Evolutionary conservation across 1,284 basidiomycete genomes (phyloP).

Genomic region (Ceratobasidium sp.): DNA sequence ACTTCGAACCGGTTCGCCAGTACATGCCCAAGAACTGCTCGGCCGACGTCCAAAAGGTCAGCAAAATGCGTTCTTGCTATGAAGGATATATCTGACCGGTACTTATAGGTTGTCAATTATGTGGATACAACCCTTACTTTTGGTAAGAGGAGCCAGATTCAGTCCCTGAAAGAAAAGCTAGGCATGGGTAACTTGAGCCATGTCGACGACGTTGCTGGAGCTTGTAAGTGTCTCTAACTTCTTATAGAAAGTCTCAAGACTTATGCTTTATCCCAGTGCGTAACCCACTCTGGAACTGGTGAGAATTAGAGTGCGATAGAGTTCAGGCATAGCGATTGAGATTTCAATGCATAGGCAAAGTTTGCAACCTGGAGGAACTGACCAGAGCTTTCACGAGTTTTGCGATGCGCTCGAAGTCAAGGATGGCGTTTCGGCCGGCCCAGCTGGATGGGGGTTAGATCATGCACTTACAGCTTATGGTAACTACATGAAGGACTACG

Average conservation of each 20-base stretch:
- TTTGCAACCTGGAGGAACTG: constrained; percentile 55
- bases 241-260: constrained; percentile 22
- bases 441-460: constrained; percentile 66
- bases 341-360: constrained; percentile 20
- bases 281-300: constrained; percentile 64
- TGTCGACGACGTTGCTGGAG: constrained; percentile 68
- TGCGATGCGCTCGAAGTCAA: constrained; percentile 77
- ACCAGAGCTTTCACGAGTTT: constrained; percentile 63
- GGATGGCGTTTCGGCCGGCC: constrained; percentile 61
- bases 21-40: constrained; percentile 77
- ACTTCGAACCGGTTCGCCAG: constrained; percentile 71
- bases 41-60: constrained; percentile 63
- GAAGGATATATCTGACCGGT: background rate
- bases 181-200: constrained; percentile 64
- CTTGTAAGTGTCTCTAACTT: constrained; percentile 52
- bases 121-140: constrained; percentile 63
- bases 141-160: constrained; percentile 55
- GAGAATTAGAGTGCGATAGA: constrained; percentile 46
- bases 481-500: constrained; percentile 57
- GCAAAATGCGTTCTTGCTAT: background rate
- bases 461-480: constrained; percentile 69
- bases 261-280: constrained; percentile 53
- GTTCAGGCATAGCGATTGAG: background rate
- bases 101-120: constrained; percentile 57
- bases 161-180: constrained; percentile 61